phyloP scores from a whole-genome alignment of 257 asterid genomes.

The Solanum sitiens region DNA sequence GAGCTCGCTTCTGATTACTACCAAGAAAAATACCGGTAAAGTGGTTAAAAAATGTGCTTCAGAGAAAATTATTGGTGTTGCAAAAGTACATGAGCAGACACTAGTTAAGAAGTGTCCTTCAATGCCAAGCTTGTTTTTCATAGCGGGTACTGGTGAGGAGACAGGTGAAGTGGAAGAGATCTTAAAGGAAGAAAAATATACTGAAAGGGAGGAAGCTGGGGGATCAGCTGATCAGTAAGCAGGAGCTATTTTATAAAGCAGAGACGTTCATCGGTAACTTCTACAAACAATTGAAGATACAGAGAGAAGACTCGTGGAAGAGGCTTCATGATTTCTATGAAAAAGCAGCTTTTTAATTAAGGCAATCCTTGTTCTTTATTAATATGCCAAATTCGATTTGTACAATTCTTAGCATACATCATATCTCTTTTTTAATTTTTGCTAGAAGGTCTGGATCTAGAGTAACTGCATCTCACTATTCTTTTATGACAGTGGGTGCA shows the following conservation, averaged over 20 bases:
- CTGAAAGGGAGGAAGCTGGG: constrained; percentile 7
- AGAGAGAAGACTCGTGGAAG: constrained; percentile 47
- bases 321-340: constrained; percentile 24
- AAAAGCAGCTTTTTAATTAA: neutral
- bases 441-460: neutral
- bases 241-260: constrained; percentile 45
- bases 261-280: constrained; percentile 60
- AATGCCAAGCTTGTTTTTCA: constrained; percentile 32
- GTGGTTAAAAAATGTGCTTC: neutral
- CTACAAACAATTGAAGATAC: constrained; percentile 52
- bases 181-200: neutral
- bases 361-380: neutral
- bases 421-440: neutral
- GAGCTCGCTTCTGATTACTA: neutral
- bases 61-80: neutral
- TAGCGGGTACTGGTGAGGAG: constrained; percentile 5
- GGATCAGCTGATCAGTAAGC: constrained; percentile 8
- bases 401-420: neutral
- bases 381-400: neutral
- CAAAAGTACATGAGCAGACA: neutral
- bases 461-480: neutral
- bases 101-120: constrained; percentile 12
- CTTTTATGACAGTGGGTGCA: neutral
- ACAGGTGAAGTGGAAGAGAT: neutral
- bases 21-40: neutral